Conservation (phyloP, 148 eudicot genomes). For the Fagopyrum esculentum region DNA sequence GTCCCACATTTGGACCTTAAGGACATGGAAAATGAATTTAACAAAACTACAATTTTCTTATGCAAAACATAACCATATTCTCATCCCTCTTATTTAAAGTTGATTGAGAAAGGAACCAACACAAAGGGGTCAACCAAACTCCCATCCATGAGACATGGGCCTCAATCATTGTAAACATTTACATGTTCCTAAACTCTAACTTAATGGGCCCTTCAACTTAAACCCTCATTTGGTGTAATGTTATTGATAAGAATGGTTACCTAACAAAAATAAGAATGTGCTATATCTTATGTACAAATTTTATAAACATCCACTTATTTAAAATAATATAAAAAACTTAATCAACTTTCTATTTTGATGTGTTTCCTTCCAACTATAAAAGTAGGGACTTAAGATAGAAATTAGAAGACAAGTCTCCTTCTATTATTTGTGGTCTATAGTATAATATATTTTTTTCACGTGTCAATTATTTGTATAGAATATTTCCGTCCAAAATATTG, state of each 20-base stretch:
- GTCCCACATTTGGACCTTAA: background rate
- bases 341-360: background rate
- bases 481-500: too few relatives aligned
- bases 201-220: background rate
- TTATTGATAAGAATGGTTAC: background rate
- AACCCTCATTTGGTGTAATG: background rate
- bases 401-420: background rate
- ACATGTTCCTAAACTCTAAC: background rate
- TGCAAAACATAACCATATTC: background rate
- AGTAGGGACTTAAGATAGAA: background rate
- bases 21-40: background rate
- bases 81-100: background rate
- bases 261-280: background rate
- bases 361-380: background rate
- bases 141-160: conserved; percentile 2
- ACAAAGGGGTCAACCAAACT: background rate
- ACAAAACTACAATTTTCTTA: background rate
- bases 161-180: background rate
- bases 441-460: too few relatives aligned
- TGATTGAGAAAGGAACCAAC: background rate
- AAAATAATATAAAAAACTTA: too few relatives aligned
- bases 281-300: background rate
- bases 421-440: background rate
- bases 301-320: background rate
- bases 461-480: too few relatives aligned